Conservation (phyloP, 225 moss, liverwort and hornwort species). For the Climacium dendroides region DNA sequence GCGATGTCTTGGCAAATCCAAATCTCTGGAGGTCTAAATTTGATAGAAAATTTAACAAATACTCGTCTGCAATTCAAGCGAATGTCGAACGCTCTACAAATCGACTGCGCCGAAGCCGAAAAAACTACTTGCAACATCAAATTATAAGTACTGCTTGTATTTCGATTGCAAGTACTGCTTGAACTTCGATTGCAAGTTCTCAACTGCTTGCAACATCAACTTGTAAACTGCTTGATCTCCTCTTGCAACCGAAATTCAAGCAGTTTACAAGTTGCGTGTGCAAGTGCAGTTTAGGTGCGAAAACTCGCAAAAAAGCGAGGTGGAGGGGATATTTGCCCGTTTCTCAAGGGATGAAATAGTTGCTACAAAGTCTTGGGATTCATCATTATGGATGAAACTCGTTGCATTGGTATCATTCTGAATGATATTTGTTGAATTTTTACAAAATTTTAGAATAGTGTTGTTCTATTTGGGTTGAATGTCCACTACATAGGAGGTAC, state of each 20-base stretch:
- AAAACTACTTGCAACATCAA: not conserved
- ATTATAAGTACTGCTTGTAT: not conserved
- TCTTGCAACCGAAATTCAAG: not conserved
- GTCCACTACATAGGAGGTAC: too few species aligned
- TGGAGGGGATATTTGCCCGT: not conserved
- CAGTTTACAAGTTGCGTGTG: not conserved
- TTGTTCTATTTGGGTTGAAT: not conserved
- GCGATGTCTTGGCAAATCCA: not conserved
- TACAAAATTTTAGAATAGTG: too few species aligned
- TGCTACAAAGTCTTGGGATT: not conserved
- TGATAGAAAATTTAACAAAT: not conserved
- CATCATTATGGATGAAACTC: not conserved
- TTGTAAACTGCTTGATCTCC: not conserved
- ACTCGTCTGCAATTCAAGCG: not conserved
- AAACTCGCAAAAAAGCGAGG: not conserved
- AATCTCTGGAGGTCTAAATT: not conserved
- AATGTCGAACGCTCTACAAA: not conserved
- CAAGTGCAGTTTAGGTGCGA: not conserved
- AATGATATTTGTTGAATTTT: not conserved
- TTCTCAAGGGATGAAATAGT: not conserved
- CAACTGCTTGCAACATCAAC: not conserved
- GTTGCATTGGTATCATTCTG: not conserved
- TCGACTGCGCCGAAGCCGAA: not conserved
- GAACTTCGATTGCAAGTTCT: too few species aligned
- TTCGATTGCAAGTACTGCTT: not conserved